These are phyloP conservation scores for Fistulifera pelliculosa DNA, from an alignment of 108 stramenopile genomes.

Conservation along the genomic window DNA sequence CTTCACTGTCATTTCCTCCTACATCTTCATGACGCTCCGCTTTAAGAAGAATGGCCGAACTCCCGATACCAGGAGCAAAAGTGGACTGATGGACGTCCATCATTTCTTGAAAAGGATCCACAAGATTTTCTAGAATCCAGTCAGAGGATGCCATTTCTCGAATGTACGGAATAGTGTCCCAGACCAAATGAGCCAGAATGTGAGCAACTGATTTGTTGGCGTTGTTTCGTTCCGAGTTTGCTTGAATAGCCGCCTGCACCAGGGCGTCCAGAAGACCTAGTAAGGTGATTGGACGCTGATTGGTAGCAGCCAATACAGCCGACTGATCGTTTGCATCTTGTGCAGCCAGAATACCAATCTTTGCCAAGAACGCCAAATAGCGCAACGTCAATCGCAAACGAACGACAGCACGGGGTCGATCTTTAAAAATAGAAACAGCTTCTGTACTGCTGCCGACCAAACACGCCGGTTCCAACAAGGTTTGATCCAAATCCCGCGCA, in stretches of 20 bases:
- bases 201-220: conserved; percentile 9
- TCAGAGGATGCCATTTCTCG: conserved; percentile 16
- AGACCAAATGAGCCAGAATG: conserved; percentile 41
- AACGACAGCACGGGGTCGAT: conserved; percentile 2
- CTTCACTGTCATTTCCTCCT: conserved; percentile 30
- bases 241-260: conserved; percentile 22
- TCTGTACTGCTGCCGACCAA: conserved; percentile 9
- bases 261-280: conserved; percentile 27
- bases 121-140: conserved; percentile 14
- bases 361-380: conserved; percentile 58
- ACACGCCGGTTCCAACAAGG: conserved; percentile 9
- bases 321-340: conserved; percentile 4
- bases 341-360: conserved; percentile 36
- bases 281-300: conserved; percentile 5
- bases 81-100: conserved; percentile 29
- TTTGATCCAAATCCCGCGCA: conserved; percentile 51
- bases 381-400: conserved; percentile 53
- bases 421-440: background rate
- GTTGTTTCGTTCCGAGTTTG: background rate
- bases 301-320: conserved; percentile 2
- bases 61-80: conserved; percentile 62
- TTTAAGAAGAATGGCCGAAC: conserved; percentile 45
- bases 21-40: conserved; percentile 33
- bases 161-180: conserved; percentile 58
- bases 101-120: conserved; percentile 21